Evolutionary conservation across 2,329 filamentous ascomycete genomes (phyloP), one percentile per base, ranked within the genome.

Genomic region (Aureobasidium zeae): DNA sequence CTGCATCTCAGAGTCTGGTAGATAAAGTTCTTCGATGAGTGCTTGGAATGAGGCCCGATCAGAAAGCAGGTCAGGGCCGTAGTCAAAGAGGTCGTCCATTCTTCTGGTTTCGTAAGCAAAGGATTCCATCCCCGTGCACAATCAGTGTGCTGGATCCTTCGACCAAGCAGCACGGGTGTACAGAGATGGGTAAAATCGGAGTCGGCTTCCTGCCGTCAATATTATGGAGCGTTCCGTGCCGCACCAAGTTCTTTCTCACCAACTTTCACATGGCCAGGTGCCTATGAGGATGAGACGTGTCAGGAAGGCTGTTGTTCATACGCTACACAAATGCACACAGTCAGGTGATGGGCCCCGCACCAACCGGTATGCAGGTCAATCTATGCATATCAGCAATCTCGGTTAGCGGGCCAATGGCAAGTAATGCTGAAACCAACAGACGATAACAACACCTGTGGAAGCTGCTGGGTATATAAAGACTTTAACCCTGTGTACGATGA

Each of bases 181-280:
- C 39, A 43, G 30, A 30, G 39, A 29, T 43, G 39, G 25, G 39
- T 24, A 33, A 25, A 21, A 24, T 15, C 24, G 39, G 39, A 34
- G 17, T 20, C 11, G 39, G 37, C 31, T 41, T 13, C 19, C 13
- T 26, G 35, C 13, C 9, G n/a, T n/a, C n/a, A n/a, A 36, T 25
- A 41, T 30, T 43, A 43, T 13, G 37, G 30, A 43, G 39, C 39
- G 39, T 33, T 33, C 39, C 39, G 39, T 34, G 32, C 37, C 37
- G 37, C 37, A 41, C 37, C 15, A 16, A 24, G 19, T 16, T 20
- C 19, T n/a, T 13, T 17, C 25, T 19, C n/a, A 31, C 28, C 22
- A 13, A 5, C 20, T 15, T 24, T 34, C 12, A 43, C 39, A 26
- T 43, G 24, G 12, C 30, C 29, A 43, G 16, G 39, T 43, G 39